phyloP scores from a whole-genome alignment of 2,329 filamentous ascomycete species.

The Nannizziopsis arthrosporioides region DNA sequence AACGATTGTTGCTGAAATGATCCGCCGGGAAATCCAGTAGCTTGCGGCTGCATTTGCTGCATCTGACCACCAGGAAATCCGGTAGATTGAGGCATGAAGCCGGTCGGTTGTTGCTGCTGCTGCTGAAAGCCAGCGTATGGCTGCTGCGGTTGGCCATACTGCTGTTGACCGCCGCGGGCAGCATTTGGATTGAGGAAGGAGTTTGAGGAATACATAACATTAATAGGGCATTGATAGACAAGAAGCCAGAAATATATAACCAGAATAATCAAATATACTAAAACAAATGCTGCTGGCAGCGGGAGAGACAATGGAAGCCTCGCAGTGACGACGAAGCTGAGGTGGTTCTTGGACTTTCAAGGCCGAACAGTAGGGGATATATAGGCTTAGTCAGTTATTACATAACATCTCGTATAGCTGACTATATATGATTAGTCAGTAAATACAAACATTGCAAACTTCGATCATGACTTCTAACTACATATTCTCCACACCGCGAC shows the following conservation, averaged over 20 bases:
- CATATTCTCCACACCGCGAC: no score
- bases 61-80: slow-evolving; percentile 46
- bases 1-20: slow-evolving; percentile 8
- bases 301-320: neutral
- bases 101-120: slow-evolving; percentile 46
- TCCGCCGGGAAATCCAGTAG: slow-evolving; percentile 39
- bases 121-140: slow-evolving; percentile 33
- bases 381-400: no score
- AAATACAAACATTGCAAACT: no score
- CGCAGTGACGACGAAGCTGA: slow-evolving; percentile 3
- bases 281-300: neutral
- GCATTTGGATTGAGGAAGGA: slow-evolving; percentile 67
- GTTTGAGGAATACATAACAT: slow-evolving; percentile 68
- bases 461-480: no score
- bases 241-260: slow-evolving; percentile 17
- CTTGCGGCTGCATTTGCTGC: slow-evolving; percentile 35
- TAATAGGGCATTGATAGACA: slow-evolving; percentile 17
- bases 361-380: no score
- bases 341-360: no score
- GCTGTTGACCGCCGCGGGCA: slow-evolving; percentile 49
- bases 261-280: neutral
- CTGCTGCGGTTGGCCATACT: slow-evolving; percentile 44
- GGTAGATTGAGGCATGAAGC: slow-evolving; percentile 52
- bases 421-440: no score
- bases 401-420: no score